Conservation (phyloP, 345 rosid genomes). For the Ceriops tagal region DNA sequence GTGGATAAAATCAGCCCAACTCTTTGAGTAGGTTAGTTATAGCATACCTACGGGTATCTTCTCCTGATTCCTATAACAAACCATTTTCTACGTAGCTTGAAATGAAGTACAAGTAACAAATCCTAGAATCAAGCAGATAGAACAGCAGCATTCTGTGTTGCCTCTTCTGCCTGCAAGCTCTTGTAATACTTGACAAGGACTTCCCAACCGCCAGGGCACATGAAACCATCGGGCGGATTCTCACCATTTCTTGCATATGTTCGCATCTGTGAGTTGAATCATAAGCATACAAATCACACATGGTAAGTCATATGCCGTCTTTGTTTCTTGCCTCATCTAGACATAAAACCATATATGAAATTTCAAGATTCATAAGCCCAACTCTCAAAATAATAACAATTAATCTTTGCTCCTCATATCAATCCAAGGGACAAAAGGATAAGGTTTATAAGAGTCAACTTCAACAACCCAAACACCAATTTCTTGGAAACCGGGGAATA, state of each 20-base stretch:
- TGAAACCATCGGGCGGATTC: slow-evolving; percentile 93
- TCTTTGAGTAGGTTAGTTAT: background rate
- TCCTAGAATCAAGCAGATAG: slow-evolving; percentile 31
- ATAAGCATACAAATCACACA: background rate
- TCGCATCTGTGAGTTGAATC: slow-evolving; percentile 56
- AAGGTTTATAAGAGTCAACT: background rate
- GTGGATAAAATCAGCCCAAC: background rate
- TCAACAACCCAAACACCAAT: background rate
- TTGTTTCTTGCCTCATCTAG: background rate
- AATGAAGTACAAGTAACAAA: background rate
- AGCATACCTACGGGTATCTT: background rate
- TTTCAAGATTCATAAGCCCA: background rate
- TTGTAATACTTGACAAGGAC: slow-evolving; percentile 79
- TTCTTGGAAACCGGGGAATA: background rate
- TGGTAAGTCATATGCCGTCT: too few relatives aligned
- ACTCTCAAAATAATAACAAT: background rate
- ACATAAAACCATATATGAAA: background rate
- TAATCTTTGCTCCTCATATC: too few relatives aligned
- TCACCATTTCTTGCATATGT: slow-evolving; percentile 77
- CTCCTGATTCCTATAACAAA: background rate
- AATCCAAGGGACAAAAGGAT: too few relatives aligned
- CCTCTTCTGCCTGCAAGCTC: slow-evolving; percentile 64
- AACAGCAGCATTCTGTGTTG: slow-evolving; percentile 34
- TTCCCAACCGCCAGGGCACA: slow-evolving; percentile 93
- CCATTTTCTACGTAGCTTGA: background rate